phyloP scores from a whole-genome alignment of 202 grass and related monocot species.

The Schoenoplectus tabernaemontani region DNA sequence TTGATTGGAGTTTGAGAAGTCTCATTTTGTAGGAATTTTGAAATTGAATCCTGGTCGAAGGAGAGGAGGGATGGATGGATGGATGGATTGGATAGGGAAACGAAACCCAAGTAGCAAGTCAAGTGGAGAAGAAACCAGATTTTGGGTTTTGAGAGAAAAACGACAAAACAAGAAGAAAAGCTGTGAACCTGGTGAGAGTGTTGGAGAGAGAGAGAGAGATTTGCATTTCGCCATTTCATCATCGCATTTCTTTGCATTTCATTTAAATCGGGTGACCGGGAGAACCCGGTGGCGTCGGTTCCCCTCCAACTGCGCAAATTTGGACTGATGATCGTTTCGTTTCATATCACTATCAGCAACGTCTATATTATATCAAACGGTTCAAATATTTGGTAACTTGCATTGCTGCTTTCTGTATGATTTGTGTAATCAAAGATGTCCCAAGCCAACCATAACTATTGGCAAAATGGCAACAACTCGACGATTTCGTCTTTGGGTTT shows the following conservation, averaged over 20 bases:
- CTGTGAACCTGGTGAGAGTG: neutral
- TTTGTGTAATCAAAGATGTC: too few species aligned
- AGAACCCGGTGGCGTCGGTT: too few species aligned
- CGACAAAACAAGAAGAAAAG: slow-evolving; percentile 13
- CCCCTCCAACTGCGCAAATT: neutral
- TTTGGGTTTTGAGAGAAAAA: slow-evolving; percentile 12
- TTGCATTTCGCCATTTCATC: too few species aligned
- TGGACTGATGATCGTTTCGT: neutral
- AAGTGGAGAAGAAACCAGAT: neutral
- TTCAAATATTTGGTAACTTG: too few species aligned
- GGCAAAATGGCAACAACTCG: neutral
- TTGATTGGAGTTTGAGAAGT: neutral
- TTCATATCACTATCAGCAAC: neutral
- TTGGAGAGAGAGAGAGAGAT: slow-evolving; percentile 3
- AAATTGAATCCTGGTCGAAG: neutral
- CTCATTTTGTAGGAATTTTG: neutral
- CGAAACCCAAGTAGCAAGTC: too few species aligned
- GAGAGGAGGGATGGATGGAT: neutral
- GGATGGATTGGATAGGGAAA: too few species aligned
- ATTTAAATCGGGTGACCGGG: slow-evolving; percentile 13
- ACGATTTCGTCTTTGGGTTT: neutral
- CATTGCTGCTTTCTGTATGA: too few species aligned
- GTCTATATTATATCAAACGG: neutral
- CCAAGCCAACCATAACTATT: neutral
- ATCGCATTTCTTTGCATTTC: too few species aligned